phyloP scores from a whole-genome alignment of 345 rosid species.

The Salix koriyanagi region DNA sequence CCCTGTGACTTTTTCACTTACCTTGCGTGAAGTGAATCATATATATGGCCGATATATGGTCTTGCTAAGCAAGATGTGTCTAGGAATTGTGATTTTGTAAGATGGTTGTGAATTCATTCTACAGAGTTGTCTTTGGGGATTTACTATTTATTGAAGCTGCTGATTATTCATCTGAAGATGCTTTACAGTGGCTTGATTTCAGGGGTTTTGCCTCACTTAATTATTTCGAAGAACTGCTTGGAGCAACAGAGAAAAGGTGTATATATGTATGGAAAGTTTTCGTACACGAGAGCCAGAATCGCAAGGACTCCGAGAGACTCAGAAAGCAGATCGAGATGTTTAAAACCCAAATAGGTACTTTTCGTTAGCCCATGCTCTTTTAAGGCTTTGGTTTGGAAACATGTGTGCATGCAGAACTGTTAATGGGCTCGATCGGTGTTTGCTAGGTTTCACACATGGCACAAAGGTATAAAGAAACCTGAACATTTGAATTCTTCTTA shows the following conservation, averaged over 20 bases:
- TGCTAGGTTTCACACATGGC: background rate
- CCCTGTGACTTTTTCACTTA: no score
- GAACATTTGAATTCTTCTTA: background rate
- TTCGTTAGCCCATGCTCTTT: background rate
- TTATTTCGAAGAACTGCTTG: no score
- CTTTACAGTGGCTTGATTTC: no score
- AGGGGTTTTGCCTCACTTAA: no score
- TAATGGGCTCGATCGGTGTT: background rate
- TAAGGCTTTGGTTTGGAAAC: background rate
- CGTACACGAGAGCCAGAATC: background rate
- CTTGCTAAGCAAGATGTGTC: no score
- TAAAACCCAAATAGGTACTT: background rate
- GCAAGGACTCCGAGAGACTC: background rate
- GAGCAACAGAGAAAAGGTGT: background rate
- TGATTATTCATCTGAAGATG: no score
- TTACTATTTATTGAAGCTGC: no score
- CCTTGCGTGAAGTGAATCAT: no score
- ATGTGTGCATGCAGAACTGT: background rate
- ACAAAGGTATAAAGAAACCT: background rate
- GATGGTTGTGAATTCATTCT: no score
- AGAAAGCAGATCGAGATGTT: background rate
- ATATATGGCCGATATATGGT: no score
- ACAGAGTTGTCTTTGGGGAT: no score
- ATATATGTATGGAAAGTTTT: background rate
- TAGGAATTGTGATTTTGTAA: no score